phyloP scores from a whole-genome alignment of 495 filamentous ascomycete species.

The Bathelium albidoporum region DNA sequence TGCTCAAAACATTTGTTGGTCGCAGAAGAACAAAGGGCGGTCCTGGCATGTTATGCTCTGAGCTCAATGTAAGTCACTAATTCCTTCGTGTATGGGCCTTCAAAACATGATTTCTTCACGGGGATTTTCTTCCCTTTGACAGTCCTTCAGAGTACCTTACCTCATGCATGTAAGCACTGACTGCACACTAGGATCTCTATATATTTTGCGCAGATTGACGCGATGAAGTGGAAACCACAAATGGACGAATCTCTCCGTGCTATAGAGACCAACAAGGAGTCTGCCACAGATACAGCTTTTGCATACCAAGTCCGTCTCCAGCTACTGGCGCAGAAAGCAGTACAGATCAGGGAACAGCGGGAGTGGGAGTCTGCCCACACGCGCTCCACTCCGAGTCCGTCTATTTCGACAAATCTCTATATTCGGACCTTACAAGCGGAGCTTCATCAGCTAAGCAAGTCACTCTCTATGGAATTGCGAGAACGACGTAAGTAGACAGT shows the following conservation, averaged over 20 bases:
- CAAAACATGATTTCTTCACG: no score
- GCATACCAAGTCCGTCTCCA: background rate
- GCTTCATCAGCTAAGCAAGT: background rate
- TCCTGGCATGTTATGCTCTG: background rate
- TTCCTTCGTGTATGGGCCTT: background rate
- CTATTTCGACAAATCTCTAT: background rate
- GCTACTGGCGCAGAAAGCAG: background rate
- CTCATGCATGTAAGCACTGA: background rate
- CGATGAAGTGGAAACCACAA: background rate
- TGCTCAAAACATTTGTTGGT: background rate
- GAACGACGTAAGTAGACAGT: background rate
- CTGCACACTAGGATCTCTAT: background rate
- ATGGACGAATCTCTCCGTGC: background rate
- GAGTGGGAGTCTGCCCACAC: background rate
- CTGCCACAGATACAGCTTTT: background rate
- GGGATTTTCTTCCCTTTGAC: no score
- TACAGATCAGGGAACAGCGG: background rate
- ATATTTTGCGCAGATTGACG: background rate
- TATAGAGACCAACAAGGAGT: background rate
- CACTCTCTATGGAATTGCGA: background rate
- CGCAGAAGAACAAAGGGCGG: background rate
- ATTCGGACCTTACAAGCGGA: background rate
- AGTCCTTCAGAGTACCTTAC: background rate
- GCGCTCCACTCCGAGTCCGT: background rate
- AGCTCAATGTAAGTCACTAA: background rate